These are phyloP conservation scores for Austroboletus niveus DNA, from an alignment of 1,284 basidiomycete genomes.

Conservation along the genomic window DNA sequence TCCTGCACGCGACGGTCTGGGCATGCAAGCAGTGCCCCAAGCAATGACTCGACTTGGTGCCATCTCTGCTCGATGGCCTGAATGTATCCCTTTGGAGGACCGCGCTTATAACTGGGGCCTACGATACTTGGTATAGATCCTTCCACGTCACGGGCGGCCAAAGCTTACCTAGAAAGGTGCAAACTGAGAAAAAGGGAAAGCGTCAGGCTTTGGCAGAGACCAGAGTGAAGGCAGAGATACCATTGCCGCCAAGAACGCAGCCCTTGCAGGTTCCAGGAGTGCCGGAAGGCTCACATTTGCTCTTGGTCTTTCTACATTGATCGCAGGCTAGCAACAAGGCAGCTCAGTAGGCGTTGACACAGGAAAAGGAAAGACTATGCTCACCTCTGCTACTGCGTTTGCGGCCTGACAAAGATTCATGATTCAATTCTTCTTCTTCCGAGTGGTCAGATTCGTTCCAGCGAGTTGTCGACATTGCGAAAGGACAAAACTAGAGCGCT, in stretches of 20 bases:
- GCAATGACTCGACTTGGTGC: conserved; percentile 84
- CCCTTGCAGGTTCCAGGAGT: conserved; percentile 62
- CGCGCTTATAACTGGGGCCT: conserved; percentile 81
- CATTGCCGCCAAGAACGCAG: conserved; percentile 58
- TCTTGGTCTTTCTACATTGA: conserved; percentile 83
- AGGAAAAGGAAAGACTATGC: conserved; percentile 7
- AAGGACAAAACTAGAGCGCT: conserved; percentile 3
- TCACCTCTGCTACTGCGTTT: conserved; percentile 72
- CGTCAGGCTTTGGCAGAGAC: conserved; percentile 9
- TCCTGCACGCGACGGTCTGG: conserved; percentile 68
- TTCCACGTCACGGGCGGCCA: neutral
- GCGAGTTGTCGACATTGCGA: conserved; percentile 31
- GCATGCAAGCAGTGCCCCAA: conserved; percentile 75
- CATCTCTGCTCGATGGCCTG: conserved; percentile 86
- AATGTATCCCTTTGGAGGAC: conserved; percentile 89
- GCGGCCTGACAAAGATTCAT: conserved; percentile 41
- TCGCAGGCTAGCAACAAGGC: conserved; percentile 59
- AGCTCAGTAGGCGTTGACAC: conserved; percentile 5
- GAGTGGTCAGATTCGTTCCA: conserved; percentile 59
- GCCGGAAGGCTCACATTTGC: conserved; percentile 71
- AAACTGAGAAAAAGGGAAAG: conserved; percentile 43
- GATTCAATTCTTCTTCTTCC: conserved; percentile 49
- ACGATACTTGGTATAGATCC: neutral
- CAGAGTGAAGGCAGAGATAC: conserved; percentile 38
- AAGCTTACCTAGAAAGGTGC: conserved; percentile 70